Conservation (phyloP, 257 asterid species). For the Penstemon newberryi region DNA sequence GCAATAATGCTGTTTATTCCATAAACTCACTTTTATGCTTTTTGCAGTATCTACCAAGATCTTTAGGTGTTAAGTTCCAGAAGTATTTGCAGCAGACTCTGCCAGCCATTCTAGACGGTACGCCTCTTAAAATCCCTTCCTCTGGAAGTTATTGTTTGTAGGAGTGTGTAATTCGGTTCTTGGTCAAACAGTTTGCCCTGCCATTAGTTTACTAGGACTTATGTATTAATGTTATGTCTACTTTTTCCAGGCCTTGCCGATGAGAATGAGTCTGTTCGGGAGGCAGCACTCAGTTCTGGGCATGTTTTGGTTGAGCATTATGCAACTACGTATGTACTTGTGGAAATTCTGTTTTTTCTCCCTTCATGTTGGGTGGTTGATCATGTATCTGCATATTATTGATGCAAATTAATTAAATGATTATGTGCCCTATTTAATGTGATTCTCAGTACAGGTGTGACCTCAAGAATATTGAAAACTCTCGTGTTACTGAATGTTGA, state of each 20-base stretch:
- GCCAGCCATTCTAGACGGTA: conserved; percentile 96
- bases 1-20: conserved; percentile 14
- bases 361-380: neutral
- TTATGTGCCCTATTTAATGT: neutral
- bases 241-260: conserved; percentile 83
- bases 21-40: conserved; percentile 31
- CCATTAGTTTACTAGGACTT: conserved; percentile 20
- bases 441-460: neutral
- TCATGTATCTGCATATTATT: neutral
- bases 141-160: conserved; percentile 22
- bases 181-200: conserved; percentile 22
- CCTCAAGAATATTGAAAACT: neutral
- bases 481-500: conserved; percentile 1
- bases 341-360: conserved; percentile 14
- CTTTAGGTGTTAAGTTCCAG: conserved; percentile 94
- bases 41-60: conserved; percentile 89
- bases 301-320: conserved; percentile 98
- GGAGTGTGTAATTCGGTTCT: conserved; percentile 13
- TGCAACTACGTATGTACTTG: conserved; percentile 79
- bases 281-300: conserved; percentile 98
- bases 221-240: conserved; percentile 20
- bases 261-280: conserved; percentile 99
- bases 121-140: conserved; percentile 3
- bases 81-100: conserved; percentile 94
- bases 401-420: conserved; percentile 1